Base-by-base conservation (phyloP, 1,284 basidiomycete genomes). In the Coriolopsis trogii region DNA sequence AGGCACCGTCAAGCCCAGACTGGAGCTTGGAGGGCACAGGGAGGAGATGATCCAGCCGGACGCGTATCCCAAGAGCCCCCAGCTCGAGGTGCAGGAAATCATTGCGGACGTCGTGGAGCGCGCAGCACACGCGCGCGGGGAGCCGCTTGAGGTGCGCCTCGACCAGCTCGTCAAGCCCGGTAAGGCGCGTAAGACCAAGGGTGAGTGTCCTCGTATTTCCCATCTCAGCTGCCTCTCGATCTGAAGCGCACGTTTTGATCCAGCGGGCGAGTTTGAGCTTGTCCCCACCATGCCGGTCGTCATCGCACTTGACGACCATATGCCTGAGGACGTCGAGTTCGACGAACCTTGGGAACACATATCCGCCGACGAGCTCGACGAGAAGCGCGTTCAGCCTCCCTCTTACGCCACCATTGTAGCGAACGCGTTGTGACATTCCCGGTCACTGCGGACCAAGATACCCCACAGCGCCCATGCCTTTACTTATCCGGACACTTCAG, bases 291-390 rank as follows among this genome's bases (percentile, higher is more conserved):
- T 79, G 28, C 77, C 73, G 26, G 72, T 75, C 28, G 82, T 84
- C 43, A 79, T 84, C 53, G 79, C 73, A 24, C 69, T 84, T 34
- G 80, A 82, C 59, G 80, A 82, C 23, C 63, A 63, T 23, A 69
- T 73, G 33, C 56, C 70, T 15, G 59, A 58, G 15, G 64, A 62
- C 18, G 57, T 56, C 18, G 67, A 67, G 36, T 56, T 75, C 18
- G 79, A 82, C 53, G 81, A 84, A 57, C 74, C 78, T 31, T 84
- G 82, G 82, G 81, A 83, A 57, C 75, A 78, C 61, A 66, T 83
- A 48, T 70, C 70, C 34, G 71, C 71, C 26, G 73, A 70, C 41
- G 72, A 75, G 45, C 68, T 70, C 28, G 71, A 71, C 16, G 65
- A 70, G 44, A 64, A 67, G 53, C 55, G 56, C 21, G 55, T 58